Evolutionary conservation across 352 stramenopile genomes (phyloP).

Genomic region (Elongisporangium undulatum): DNA sequence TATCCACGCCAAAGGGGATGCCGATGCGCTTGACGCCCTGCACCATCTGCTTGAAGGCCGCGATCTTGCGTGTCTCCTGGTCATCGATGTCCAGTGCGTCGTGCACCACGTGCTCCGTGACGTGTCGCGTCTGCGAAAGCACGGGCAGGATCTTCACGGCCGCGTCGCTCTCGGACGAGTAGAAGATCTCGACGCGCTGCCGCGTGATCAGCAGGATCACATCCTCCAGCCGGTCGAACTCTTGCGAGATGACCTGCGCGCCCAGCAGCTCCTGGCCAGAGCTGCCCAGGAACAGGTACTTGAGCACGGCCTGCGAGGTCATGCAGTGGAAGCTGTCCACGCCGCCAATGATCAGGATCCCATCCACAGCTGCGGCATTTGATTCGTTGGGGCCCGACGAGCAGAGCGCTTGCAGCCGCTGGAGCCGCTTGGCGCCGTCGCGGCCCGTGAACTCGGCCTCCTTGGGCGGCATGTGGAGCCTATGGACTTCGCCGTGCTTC

Average conservation of each 20-base stretch:
- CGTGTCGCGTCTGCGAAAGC: constrained; percentile 63
- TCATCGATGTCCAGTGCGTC: constrained; percentile 66
- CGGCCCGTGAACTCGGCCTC: constrained; percentile 47
- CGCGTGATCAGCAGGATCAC: constrained; percentile 55
- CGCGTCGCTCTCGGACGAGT: constrained; percentile 61
- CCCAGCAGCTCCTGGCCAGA: constrained; percentile 71
- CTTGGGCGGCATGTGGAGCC: constrained; percentile 35
- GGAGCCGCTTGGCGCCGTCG: constrained; percentile 52
- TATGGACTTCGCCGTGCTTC: background rate
- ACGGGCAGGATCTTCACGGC: constrained; percentile 55
- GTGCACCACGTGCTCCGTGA: constrained; percentile 59
- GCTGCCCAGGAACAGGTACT: constrained; percentile 70
- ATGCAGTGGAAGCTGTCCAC: constrained; percentile 68
- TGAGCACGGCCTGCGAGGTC: constrained; percentile 55
- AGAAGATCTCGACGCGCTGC: constrained; percentile 43
- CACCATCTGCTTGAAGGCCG: constrained; percentile 64
- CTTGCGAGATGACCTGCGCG: constrained; percentile 65
- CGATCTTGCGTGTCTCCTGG: constrained; percentile 64
- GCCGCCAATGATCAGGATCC: constrained; percentile 59
- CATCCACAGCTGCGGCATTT: constrained; percentile 23
- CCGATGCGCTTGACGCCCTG: constrained; percentile 34
- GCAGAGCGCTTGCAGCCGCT: constrained; percentile 50
- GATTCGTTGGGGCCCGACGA: background rate
- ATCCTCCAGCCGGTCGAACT: constrained; percentile 64
- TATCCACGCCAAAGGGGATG: constrained; percentile 45